Evolutionary conservation across 169 alveolate species (phyloP).

Genomic region (Perkinsus olseni): DNA sequence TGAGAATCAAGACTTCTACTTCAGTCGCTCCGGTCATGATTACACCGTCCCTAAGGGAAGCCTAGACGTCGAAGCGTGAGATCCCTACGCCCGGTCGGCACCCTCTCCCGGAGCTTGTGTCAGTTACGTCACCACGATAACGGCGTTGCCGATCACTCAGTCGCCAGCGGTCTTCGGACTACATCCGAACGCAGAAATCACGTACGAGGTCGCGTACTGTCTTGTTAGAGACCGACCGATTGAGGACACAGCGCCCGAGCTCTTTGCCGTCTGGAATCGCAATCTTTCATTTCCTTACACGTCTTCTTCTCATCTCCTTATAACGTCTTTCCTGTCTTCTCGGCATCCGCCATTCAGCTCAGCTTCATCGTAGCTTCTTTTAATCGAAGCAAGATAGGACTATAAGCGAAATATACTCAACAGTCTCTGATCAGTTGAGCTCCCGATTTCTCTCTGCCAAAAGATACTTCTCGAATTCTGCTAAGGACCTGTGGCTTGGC

Average conservation of each 20-base stretch:
- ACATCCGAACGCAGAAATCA: constrained; percentile 87
- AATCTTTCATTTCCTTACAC: too few species aligned
- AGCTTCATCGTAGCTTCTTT: too few species aligned
- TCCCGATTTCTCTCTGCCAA: too few species aligned
- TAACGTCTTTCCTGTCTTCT: too few species aligned
- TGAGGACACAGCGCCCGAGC: too few species aligned
- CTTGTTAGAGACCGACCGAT: not conserved
- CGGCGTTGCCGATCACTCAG: constrained; percentile 53
- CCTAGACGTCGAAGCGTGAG: not conserved
- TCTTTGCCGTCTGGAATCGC: too few species aligned
- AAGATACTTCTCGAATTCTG: constrained; percentile 78
- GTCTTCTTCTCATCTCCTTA: too few species aligned
- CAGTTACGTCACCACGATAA: not conserved
- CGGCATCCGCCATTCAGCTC: too few species aligned
- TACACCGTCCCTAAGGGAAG: constrained; percentile 25
- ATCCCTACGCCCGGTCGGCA: too few species aligned
- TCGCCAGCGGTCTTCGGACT: constrained; percentile 82
- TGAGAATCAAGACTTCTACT: constrained; percentile 73
- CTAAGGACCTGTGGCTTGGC: constrained; percentile 78
- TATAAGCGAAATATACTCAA: too few species aligned
- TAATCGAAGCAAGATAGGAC: too few species aligned
- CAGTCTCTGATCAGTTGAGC: too few species aligned
- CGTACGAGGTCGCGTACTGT: not conserved
- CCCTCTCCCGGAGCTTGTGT: not conserved
- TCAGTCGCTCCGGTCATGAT: constrained; percentile 59